Percentiles rank a stretch among this genome's conserved stretches.
Conservation (phyloP, 2,329 filamentous ascomycete genomes). For the Fusarium sp. region DNA sequence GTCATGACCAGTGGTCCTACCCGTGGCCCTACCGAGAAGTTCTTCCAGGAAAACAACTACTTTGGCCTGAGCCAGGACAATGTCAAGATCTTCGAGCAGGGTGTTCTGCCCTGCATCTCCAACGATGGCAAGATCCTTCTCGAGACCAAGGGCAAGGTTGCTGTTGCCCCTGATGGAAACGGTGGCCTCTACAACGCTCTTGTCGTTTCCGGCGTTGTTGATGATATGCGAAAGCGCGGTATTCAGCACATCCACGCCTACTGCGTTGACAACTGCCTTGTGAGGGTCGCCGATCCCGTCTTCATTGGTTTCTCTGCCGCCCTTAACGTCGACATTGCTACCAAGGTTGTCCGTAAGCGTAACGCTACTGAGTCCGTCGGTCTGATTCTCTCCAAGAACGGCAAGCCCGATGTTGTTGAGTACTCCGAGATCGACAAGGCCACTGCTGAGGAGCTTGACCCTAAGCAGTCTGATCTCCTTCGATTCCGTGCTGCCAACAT, state of each 20-base stretch:
- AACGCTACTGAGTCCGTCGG: conserved; percentile 96
- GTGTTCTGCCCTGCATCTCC: conserved; percentile 94
- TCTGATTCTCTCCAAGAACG: conserved; percentile 93
- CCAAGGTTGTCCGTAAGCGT: conserved; percentile 99
- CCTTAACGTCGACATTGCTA: conserved; percentile 92
- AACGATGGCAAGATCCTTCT: conserved; percentile 98
- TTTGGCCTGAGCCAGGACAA: conserved; percentile 90
- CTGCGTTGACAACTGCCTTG: conserved; percentile 99
- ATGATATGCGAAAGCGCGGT: conserved; percentile 88
- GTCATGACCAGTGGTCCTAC: conserved; percentile 99
- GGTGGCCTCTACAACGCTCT: conserved; percentile 96
- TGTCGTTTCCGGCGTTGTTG: conserved; percentile 79
- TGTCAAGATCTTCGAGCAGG: conserved; percentile 94
- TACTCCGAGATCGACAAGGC: conserved; percentile 95
- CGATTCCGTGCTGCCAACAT: conserved; percentile 99
- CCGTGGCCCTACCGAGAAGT: conserved; percentile 88
- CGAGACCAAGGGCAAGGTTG: conserved; percentile 88
- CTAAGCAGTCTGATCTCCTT: conserved; percentile 81
- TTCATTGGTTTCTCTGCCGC: conserved; percentile 94
- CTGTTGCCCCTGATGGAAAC: conserved; percentile 96
- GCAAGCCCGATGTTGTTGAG: conserved; percentile 95
- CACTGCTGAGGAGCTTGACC: conserved; percentile 89
- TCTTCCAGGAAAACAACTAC: conserved; percentile 89
- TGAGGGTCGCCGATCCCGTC: conserved; percentile 95
- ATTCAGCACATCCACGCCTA: conserved; percentile 97